Conservation (phyloP, 169 alveolate genomes). For the Plasmodium inui region DNA sequence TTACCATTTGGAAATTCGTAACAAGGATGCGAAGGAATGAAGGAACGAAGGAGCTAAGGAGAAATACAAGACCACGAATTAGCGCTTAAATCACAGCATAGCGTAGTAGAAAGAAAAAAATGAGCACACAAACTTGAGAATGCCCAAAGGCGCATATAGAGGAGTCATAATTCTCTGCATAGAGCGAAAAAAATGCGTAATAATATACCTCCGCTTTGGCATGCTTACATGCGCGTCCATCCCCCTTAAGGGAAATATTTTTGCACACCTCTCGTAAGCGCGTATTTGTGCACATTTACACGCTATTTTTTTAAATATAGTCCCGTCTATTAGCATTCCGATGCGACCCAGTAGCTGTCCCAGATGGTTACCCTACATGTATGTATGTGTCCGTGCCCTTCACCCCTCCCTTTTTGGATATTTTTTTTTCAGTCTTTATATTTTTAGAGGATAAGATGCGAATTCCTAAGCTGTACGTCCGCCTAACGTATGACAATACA, state of each 20-base stretch:
- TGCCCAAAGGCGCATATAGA: not conserved
- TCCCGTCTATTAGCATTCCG: not conserved
- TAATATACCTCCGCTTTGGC: not conserved
- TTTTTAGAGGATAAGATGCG: not conserved
- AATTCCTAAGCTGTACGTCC: not conserved
- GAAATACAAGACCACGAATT: not conserved
- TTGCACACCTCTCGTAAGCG: not conserved
- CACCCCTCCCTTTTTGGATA: not conserved
- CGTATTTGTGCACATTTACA: not conserved
- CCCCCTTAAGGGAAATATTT: not conserved
- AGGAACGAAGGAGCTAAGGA: not conserved
- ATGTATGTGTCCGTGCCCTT: not conserved
- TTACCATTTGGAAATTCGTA: not conserved
- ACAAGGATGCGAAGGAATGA: not conserved
- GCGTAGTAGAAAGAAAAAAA: not conserved
- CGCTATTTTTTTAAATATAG: not conserved
- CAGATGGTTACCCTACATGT: not conserved
- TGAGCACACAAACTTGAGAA: not conserved
- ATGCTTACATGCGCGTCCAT: not conserved
- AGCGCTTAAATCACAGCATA: not conserved
- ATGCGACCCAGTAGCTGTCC: not conserved
- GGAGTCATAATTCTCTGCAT: not conserved
- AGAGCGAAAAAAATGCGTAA: not conserved
- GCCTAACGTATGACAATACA: not conserved
- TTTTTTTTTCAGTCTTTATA: not conserved